Percentiles rank a stretch among this genome's conserved stretches.
Conservation (phyloP, 305 asterid species). For the Solanum hybrid region DNA sequence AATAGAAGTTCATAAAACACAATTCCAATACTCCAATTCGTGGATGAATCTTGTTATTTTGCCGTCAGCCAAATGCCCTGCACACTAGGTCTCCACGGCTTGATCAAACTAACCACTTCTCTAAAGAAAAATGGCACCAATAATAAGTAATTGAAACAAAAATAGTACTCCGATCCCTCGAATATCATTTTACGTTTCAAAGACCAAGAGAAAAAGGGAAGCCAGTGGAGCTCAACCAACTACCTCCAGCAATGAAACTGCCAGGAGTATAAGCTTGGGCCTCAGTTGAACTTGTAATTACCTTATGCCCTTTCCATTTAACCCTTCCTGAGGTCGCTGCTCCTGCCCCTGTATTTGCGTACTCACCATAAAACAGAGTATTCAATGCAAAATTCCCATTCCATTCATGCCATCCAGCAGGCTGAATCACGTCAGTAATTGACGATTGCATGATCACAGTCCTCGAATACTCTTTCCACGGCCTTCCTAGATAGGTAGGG, state of each 20-base stretch:
- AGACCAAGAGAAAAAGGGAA: constrained; percentile 58
- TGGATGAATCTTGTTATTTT: neutral
- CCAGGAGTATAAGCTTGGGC: constrained; percentile 53
- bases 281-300: constrained; percentile 56
- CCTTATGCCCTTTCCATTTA: constrained; percentile 54
- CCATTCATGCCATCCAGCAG: constrained; percentile 87
- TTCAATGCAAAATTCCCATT: constrained; percentile 51
- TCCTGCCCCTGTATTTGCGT: constrained; percentile 66
- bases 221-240: constrained; percentile 67
- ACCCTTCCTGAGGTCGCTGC: constrained; percentile 59
- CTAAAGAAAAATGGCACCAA: neutral
- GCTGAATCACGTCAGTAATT: constrained; percentile 46
- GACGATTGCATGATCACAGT: constrained; percentile 70
- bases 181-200: neutral
- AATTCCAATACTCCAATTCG: neutral
- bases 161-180: neutral
- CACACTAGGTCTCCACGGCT: neutral
- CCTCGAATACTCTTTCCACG: constrained; percentile 72
- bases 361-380: constrained; percentile 61
- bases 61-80: neutral
- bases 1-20: neutral
- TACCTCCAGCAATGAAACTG: constrained; percentile 54
- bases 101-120: neutral
- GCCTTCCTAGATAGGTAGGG: constrained; percentile 65
- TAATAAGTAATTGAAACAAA: neutral